phyloP scores from a whole-genome alignment of 2,329 filamentous ascomycete genomes.

The Coleophoma eucalyptorum region DNA sequence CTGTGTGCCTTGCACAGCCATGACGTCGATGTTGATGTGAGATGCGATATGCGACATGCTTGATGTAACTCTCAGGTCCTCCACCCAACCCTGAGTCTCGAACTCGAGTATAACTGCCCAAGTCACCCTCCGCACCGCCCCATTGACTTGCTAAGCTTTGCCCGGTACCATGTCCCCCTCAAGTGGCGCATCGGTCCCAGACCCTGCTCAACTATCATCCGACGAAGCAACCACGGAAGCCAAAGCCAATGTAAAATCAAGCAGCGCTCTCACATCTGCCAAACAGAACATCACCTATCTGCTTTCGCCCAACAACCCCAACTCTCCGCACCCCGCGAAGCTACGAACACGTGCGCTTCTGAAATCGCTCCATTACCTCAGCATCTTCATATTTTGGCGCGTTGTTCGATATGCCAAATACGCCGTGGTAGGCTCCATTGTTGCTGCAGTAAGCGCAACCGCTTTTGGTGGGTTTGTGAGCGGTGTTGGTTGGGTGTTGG shows the following conservation, averaged over 20 bases:
- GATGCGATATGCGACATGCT: no score
- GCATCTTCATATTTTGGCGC: constrained; percentile 27
- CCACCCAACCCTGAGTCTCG: no score
- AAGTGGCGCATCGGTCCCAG: neutral
- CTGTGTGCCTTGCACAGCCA: no score
- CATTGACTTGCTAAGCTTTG: no score
- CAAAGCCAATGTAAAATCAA: constrained; percentile 21
- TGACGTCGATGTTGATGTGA: no score
- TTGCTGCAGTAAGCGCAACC: constrained; percentile 23
- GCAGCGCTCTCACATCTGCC: constrained; percentile 19
- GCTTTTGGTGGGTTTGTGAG: constrained; percentile 23
- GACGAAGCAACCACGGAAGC: constrained; percentile 12
- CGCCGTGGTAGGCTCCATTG: constrained; percentile 21
- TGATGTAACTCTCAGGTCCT: no score
- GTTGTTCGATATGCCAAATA: constrained; percentile 28
- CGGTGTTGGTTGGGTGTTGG: constrained; percentile 24
- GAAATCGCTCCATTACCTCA: constrained; percentile 22
- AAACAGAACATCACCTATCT: constrained; percentile 25
- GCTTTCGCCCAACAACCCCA: constrained; percentile 19
- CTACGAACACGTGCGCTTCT: constrained; percentile 26
- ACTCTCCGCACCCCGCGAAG: constrained; percentile 16
- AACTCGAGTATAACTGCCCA: no score
- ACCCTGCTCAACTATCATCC: neutral
- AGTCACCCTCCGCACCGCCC: no score
- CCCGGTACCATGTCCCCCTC: neutral